Percentiles rank a stretch among this genome's conserved stretches.
These are phyloP conservation scores for Neophaeococcomyces aloes DNA, from an alignment of 2,329 filamentous ascomycete genomes.

Conservation along the genomic window DNA sequence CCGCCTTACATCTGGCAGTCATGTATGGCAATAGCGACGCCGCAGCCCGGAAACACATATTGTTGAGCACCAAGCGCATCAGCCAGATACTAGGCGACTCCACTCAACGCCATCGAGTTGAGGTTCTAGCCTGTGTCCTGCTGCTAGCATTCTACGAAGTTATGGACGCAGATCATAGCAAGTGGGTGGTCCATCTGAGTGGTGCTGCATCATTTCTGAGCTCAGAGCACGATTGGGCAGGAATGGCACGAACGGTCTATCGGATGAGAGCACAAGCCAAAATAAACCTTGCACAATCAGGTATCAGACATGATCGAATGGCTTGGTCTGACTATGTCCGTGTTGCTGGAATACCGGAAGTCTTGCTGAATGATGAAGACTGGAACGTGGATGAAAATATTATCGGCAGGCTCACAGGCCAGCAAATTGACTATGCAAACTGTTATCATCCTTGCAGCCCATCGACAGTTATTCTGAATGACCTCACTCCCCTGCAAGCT, in stretches of 20 bases:
- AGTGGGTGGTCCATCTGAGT: slow-evolving; percentile 87
- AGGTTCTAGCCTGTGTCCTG: slow-evolving; percentile 78
- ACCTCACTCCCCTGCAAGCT: slow-evolving; percentile 50
- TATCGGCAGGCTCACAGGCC: slow-evolving; percentile 49
- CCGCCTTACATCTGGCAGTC: slow-evolving; percentile 78
- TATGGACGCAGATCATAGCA: slow-evolving; percentile 84
- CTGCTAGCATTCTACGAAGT: slow-evolving; percentile 88
- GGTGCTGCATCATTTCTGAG: slow-evolving; percentile 68
- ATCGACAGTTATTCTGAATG: slow-evolving; percentile 8
- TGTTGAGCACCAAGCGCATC: slow-evolving; percentile 68
- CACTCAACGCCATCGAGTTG: slow-evolving; percentile 58
- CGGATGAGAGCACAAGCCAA: slow-evolving; percentile 46
- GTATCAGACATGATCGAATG: slow-evolving; percentile 6
- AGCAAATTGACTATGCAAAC: slow-evolving; percentile 47
- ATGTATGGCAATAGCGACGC: slow-evolving; percentile 64
- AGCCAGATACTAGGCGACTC: slow-evolving; percentile 63
- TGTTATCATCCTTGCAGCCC: slow-evolving; percentile 30
- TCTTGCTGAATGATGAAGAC: slow-evolving; percentile 34
- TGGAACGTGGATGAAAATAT: slow-evolving; percentile 46
- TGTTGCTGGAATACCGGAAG: slow-evolving; percentile 29
- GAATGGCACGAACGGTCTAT: slow-evolving; percentile 62
- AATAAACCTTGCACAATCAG: slow-evolving; percentile 26
- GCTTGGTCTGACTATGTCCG: slow-evolving; percentile 18
- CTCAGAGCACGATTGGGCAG: slow-evolving; percentile 66
- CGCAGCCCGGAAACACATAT: slow-evolving; percentile 83